Conservation (phyloP, 331 rosid species). For the Prunus yedoensis region DNA sequence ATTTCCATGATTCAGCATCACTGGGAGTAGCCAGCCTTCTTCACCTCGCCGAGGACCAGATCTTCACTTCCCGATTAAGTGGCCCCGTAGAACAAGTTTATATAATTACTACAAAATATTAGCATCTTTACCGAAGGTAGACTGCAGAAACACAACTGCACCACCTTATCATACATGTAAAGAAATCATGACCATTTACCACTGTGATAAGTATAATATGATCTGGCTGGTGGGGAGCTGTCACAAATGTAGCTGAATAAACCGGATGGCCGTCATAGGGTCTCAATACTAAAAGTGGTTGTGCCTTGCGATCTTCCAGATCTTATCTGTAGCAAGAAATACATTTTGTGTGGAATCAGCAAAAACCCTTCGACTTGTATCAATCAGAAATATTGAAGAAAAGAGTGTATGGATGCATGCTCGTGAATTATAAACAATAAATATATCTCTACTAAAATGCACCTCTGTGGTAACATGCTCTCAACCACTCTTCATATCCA, state of each 20-base stretch:
- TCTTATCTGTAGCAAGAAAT: conserved; percentile 59
- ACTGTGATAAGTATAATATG: conserved; percentile 91
- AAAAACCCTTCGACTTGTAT: neutral
- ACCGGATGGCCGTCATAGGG: conserved; percentile 90
- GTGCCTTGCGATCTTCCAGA: conserved; percentile 87
- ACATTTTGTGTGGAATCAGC: neutral
- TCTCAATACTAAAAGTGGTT: conserved; percentile 73
- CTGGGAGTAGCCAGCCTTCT: conserved; percentile 96
- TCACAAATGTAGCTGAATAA: conserved; percentile 82
- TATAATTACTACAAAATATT: neutral
- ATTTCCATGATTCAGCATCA: conserved; percentile 84
- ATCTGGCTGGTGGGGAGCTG: conserved; percentile 79
- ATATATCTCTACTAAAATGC: neutral
- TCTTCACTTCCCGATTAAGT: conserved; percentile 83
- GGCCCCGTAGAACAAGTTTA: conserved; percentile 56
- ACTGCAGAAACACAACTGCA: neutral
- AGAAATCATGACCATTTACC: conserved; percentile 42
- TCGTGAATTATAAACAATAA: neutral
- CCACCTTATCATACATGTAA: neutral
- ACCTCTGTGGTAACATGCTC: neutral
- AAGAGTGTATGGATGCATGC: neutral
- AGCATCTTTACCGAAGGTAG: neutral
- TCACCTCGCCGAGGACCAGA: conserved; percentile 83
- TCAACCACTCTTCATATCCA: neutral
- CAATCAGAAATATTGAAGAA: neutral